Evolutionary conservation across 2,329 filamentous ascomycete genomes (phyloP).

Genomic region (Verticillium albo-atrum): DNA sequence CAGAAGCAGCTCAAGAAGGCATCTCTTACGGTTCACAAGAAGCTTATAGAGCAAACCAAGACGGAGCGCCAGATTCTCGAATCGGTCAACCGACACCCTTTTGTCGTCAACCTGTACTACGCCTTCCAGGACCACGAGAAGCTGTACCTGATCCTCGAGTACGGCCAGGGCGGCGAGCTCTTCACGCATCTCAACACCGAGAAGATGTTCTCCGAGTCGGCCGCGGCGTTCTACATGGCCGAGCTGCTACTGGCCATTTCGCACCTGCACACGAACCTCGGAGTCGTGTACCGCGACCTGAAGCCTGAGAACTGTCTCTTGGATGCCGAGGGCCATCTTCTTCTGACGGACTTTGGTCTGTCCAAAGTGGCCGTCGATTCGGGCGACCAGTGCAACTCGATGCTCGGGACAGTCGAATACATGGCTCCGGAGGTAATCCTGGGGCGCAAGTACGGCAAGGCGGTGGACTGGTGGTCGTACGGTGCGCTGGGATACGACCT

Average conservation of each 20-base stretch:
- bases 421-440: conserved; percentile 96
- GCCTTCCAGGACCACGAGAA: conserved; percentile 98
- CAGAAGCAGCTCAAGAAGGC: conserved; percentile 99
- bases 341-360: conserved; percentile 94
- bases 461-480: conserved; percentile 98
- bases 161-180: conserved; percentile 92
- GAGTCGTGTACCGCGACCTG: conserved; percentile 92
- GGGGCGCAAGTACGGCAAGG: conserved; percentile 84
- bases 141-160: conserved; percentile 94
- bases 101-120: conserved; percentile 97
- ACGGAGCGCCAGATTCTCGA: conserved; percentile 94
- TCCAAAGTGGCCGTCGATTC: conserved; percentile 83
- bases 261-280: conserved; percentile 86
- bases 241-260: conserved; percentile 94
- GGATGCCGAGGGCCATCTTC: conserved; percentile 83
- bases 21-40: conserved; percentile 90
- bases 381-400: conserved; percentile 71
- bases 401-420: conserved; percentile 94
- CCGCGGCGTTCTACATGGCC: conserved; percentile 95
- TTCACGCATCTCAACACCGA: conserved; percentile 94
- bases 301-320: conserved; percentile 98
- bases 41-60: conserved; percentile 93
- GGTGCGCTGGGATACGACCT: conserved; percentile 90
- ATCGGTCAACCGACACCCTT: conserved; percentile 92
- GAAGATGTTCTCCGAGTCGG: conserved; percentile 89